Evolutionary conservation across 78 protist species (phyloP).

Genomic region (Ministeria vibrans): DNA sequence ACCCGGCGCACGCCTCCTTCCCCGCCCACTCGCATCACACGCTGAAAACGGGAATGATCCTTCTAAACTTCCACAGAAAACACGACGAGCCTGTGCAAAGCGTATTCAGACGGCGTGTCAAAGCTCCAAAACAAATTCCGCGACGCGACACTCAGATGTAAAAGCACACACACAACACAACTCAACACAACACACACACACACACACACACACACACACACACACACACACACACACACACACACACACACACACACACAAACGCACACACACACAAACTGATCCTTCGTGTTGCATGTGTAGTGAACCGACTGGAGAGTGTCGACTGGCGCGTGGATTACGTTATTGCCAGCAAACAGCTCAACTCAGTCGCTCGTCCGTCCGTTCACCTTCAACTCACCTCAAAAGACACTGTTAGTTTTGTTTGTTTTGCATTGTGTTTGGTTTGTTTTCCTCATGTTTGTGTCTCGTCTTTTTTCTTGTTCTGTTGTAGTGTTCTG

Average conservation of each 20-base stretch:
- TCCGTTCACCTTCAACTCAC: neutral
- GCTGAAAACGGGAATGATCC: too few species aligned
- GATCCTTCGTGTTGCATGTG: too few species aligned
- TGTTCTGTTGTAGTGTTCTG: neutral
- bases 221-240: neutral
- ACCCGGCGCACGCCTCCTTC: too few species aligned
- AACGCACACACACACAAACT: neutral
- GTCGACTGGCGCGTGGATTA: conserved; percentile 56
- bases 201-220: neutral
- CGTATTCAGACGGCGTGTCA: too few species aligned
- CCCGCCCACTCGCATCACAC: too few species aligned
- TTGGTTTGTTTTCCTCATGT: neutral
- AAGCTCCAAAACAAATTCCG: too few species aligned
- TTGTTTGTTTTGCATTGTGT: neutral
- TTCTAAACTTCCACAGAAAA: too few species aligned
- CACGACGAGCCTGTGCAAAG: too few species aligned
- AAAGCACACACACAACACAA: neutral
- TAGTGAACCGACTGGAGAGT: conserved; percentile 23
- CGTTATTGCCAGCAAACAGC: too few species aligned
- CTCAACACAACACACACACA: neutral
- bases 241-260: neutral
- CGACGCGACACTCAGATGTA: too few species aligned
- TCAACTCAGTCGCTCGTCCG: neutral
- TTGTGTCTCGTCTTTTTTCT: neutral
- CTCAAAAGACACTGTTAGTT: neutral